Base-by-base conservation (phyloP, 768 basidiomycete species). In the Strobilomyces confusus region DNA sequence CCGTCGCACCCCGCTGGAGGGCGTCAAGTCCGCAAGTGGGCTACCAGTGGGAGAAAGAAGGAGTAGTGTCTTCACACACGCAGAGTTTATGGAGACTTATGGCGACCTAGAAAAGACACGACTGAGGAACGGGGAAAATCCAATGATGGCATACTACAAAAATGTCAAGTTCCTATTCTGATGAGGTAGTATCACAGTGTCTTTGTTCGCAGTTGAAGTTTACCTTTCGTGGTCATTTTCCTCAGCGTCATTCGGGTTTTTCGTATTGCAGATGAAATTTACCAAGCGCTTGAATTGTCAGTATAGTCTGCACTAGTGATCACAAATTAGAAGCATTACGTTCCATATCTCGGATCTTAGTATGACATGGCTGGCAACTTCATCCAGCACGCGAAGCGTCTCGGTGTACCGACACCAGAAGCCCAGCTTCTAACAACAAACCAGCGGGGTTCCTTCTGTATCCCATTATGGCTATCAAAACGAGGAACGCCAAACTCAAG, bases 111-210 rank as follows among this genome's bases (percentile, higher is more conserved):
- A 73, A 55, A 77, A 73, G 68, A 97, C 95, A 20, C 77, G 76
- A 42, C 70, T 93, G 49, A 75, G 73, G 56, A 94, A 81, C 66
- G 92, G 94, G 47, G 90, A 90, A 71, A 95, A 94, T 67, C 91
- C 94, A 8, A 77, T 97, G 78, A 64, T 94, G 51, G 84, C 87
- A 60, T 94, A 87, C 69, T 98, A 97, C 69, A 81, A 87, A 71
- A 97, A 97, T 73, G 94, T 94, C 56, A 93, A 94, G 69, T 86
- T 97, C 66, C 75, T 95, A 64, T 95, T 95, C 61, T 95, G 60
- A 77, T 20, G 44, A 59, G 40, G 43, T 44, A 45, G 34, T 45
- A 37, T 46, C 36, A 9, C 47, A 41, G 19, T 37, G 25, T 15
- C 44, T 42, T 40, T 42, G n/a, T 33, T 45, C 30, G 23, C 20